phyloP scores from a whole-genome alignment of 176 grass and related monocot species.

The Typha latifolia region DNA sequence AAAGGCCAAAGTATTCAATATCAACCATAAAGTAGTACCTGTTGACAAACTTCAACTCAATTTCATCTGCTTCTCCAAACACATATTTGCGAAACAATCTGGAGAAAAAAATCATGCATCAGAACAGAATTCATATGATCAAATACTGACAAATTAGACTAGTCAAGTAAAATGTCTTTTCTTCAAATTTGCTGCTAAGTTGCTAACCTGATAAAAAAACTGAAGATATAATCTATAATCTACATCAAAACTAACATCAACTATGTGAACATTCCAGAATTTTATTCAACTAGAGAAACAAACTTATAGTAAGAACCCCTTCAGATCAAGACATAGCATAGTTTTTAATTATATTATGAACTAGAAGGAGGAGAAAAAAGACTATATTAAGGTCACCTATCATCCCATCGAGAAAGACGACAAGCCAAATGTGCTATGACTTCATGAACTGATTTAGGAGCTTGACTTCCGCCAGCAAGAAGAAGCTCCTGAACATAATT shows the following conservation, averaged over 20 bases:
- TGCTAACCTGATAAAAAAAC: no score
- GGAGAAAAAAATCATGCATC: slow-evolving; percentile 20
- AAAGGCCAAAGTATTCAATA: background rate
- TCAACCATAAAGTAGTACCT: slow-evolving; percentile 35
- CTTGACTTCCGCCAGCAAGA: slow-evolving; percentile 79
- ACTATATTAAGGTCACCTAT: slow-evolving; percentile 36
- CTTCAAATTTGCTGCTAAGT: no score
- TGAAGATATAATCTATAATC: no score
- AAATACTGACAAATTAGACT: background rate
- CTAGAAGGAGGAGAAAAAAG: background rate
- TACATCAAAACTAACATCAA: no score
- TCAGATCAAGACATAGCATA: no score
- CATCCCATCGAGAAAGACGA: slow-evolving; percentile 88
- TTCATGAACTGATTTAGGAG: slow-evolving; percentile 88
- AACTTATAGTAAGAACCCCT: no score
- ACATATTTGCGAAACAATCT: slow-evolving; percentile 91
- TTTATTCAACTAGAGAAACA: no score
- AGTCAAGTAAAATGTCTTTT: no score
- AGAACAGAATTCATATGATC: background rate
- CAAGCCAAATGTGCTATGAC: slow-evolving; percentile 82
- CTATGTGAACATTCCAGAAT: no score
- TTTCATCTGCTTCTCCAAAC: slow-evolving; percentile 97
- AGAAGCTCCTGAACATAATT: slow-evolving; percentile 65
- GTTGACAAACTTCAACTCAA: slow-evolving; percentile 98
- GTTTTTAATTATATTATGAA: background rate